phyloP scores from a whole-genome alignment of 768 basidiomycete genomes.

The Candolleomyces efflorescens region DNA sequence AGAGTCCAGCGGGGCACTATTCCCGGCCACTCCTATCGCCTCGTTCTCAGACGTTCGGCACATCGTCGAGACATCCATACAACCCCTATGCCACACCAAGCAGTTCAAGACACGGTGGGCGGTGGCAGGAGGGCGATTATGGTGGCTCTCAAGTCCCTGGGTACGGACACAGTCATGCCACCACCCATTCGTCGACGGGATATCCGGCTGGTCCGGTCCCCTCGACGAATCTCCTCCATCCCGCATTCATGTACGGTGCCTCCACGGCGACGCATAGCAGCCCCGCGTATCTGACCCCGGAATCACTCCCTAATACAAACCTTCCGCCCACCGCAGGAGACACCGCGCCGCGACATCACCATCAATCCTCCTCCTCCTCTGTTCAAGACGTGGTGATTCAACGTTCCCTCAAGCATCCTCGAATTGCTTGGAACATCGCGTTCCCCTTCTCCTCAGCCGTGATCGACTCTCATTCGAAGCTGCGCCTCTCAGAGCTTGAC shows the following conservation, averaged over 20 bases:
- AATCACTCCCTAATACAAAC: not conserved
- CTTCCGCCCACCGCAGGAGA: not conserved
- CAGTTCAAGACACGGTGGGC: not conserved
- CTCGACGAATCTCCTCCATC: not conserved
- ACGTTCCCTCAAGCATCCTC: not conserved
- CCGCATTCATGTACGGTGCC: not conserved
- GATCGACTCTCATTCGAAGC: not conserved
- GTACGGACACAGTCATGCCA: not conserved
- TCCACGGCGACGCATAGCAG: not conserved
- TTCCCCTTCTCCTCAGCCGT: constrained; percentile 2
- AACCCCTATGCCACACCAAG: not conserved
- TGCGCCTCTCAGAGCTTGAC: not conserved
- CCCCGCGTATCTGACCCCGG: not conserved
- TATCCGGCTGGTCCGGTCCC: not conserved
- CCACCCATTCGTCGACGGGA: not conserved
- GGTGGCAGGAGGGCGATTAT: not conserved
- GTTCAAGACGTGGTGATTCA: not conserved
- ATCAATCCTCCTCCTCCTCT: not conserved
- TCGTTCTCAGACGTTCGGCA: not conserved
- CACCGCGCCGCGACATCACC: not conserved
- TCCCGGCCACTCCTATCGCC: not conserved
- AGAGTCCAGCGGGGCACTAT: not conserved
- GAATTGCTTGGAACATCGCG: constrained; percentile 5
- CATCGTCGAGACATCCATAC: not conserved
- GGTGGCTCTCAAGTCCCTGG: not conserved